Conservation (phyloP, 2,329 filamentous ascomycete species). For the Xylariaceae sp. region DNA sequence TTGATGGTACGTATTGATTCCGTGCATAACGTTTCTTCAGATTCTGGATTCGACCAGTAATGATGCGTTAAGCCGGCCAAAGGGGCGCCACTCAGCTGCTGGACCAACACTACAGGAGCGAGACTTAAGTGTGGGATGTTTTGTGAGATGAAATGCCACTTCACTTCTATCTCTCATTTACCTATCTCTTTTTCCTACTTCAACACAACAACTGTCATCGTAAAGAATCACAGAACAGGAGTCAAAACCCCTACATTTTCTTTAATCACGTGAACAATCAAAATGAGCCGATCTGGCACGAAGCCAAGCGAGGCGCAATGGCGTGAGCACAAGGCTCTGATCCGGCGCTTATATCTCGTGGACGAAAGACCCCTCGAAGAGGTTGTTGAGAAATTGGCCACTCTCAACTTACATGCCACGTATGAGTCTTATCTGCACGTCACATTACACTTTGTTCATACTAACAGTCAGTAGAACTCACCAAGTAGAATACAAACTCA, state of each 20-base stretch:
- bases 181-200: too few species aligned
- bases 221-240: neutral
- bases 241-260: neutral
- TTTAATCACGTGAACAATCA: slow-evolving; percentile 3
- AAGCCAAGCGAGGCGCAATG: slow-evolving; percentile 8
- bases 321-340: slow-evolving; percentile 1
- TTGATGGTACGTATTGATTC: slow-evolving; percentile 1
- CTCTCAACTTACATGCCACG: slow-evolving; percentile 1
- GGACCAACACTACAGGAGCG: neutral
- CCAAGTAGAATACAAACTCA: slow-evolving; percentile 6
- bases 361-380: slow-evolving; percentile 2
- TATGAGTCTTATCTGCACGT: too few species aligned
- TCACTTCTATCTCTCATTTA: too few species aligned
- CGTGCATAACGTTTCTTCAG: neutral
- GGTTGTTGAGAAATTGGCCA: neutral
- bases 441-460: too few species aligned
- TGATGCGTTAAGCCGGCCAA: neutral
- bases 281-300: slow-evolving; percentile 3
- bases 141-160: too few species aligned
- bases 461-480: slow-evolving; percentile 1
- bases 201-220: neutral
- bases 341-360: slow-evolving; percentile 4
- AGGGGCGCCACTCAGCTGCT: neutral
- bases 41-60: slow-evolving; percentile 7
- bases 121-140: too few species aligned